These are phyloP conservation scores for Penicillium angulare DNA, from an alignment of 495 filamentous ascomycete species.

Conservation along the genomic window DNA sequence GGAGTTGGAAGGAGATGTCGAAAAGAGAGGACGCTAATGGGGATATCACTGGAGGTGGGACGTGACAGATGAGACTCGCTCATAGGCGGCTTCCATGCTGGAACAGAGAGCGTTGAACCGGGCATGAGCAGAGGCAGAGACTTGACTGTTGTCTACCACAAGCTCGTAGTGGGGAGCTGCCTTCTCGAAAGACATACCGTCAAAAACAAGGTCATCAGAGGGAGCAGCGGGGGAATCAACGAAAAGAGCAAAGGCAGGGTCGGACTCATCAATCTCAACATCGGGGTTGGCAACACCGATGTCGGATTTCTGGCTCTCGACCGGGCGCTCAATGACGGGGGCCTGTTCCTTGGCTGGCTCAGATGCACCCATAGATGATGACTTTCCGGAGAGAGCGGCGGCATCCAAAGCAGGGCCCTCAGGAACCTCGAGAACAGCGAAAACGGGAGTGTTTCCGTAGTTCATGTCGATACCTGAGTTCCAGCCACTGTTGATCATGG, in stretches of 20 bases:
- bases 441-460: constrained; percentile 73
- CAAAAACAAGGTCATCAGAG: constrained; percentile 44
- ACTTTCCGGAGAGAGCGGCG: constrained; percentile 65
- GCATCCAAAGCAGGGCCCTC: constrained; percentile 64
- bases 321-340: constrained; percentile 44
- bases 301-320: constrained; percentile 28
- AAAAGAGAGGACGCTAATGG: constrained; percentile 28
- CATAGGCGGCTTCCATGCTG: constrained; percentile 51
- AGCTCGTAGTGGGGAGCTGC: constrained; percentile 55
- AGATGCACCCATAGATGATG: constrained; percentile 40
- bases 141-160: constrained; percentile 48
- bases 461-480: constrained; percentile 43
- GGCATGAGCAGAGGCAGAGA: constrained; percentile 28
- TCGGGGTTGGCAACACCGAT: constrained; percentile 40
- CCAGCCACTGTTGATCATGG: constrained; percentile 44
- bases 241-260: constrained; percentile 60
- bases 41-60: constrained; percentile 47
- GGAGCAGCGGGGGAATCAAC: constrained; percentile 42
- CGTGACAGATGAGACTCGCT: constrained; percentile 46
- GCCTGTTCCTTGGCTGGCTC: constrained; percentile 52
- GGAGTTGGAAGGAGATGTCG: not conserved
- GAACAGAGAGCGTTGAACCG: constrained; percentile 46
- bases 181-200: constrained; percentile 58
- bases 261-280: constrained; percentile 57
- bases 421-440: constrained; percentile 73